Evolutionary conservation across 2,329 filamentous ascomycete genomes (phyloP).

Genomic region (Cladorrhinum sp.): DNA sequence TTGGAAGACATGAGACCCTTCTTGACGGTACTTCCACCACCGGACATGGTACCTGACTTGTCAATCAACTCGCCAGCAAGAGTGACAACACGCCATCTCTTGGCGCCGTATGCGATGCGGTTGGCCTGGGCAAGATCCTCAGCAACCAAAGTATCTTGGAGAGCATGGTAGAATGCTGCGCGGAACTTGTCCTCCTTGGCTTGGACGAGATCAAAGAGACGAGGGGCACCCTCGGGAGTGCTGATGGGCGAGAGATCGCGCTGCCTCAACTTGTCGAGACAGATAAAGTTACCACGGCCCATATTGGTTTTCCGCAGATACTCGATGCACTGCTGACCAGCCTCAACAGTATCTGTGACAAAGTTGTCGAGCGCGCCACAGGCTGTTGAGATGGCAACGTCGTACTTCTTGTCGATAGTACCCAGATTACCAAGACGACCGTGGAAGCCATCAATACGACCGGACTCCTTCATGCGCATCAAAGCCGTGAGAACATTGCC

Average conservation of each 20-base stretch:
- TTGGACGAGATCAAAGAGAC: conserved; percentile 88
- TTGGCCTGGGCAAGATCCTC: conserved; percentile 93
- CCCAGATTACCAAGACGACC: conserved; percentile 92
- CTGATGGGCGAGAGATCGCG: conserved; percentile 76
- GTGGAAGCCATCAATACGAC: conserved; percentile 95
- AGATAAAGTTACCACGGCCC: conserved; percentile 94
- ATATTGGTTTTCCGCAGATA: conserved; percentile 97
- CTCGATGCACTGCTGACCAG: conserved; percentile 96
- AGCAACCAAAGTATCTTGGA: conserved; percentile 93
- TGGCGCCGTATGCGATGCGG: conserved; percentile 90
- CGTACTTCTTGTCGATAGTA: conserved; percentile 88
- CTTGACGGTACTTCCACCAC: conserved; percentile 86
- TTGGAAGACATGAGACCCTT: conserved; percentile 97
- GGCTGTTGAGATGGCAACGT: conserved; percentile 96
- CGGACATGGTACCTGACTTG: conserved; percentile 97
- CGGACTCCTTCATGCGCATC: conserved; percentile 93
- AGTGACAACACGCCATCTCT: conserved; percentile 93
- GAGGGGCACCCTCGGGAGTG: conserved; percentile 87
- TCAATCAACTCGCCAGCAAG: conserved; percentile 94
- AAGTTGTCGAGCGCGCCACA: conserved; percentile 91
- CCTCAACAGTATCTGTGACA: conserved; percentile 93
- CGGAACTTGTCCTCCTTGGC: conserved; percentile 83
- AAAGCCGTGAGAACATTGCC: conserved; percentile 88
- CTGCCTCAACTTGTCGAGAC: conserved; percentile 78
- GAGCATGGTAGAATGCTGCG: conserved; percentile 90